phyloP scores from a whole-genome alignment of 352 stramenopile genomes.

The Phytopythium helicoides region DNA sequence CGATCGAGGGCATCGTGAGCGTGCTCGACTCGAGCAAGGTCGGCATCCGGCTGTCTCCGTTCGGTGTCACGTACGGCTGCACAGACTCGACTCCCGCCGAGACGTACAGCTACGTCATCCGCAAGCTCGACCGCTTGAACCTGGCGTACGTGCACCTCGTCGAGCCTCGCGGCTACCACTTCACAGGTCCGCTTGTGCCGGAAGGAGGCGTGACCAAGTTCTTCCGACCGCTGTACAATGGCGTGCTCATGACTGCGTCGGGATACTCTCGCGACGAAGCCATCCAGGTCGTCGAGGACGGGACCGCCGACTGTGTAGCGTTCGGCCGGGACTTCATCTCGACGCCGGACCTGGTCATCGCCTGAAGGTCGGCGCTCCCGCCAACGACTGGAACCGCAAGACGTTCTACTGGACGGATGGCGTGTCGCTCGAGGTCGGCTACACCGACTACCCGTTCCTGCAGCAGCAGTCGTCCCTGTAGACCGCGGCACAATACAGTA shows the following conservation, averaged over 20 bases:
- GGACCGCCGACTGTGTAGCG: slow-evolving; percentile 32
- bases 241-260: slow-evolving; percentile 34
- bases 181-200: slow-evolving; percentile 14
- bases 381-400: slow-evolving; percentile 24
- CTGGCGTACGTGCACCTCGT: slow-evolving; percentile 47
- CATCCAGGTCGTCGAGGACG: slow-evolving; percentile 25
- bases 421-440: slow-evolving; percentile 18
- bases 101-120: slow-evolving; percentile 30
- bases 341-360: slow-evolving; percentile 47
- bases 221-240: slow-evolving; percentile 40
- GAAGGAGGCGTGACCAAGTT: slow-evolving; percentile 28
- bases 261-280: slow-evolving; percentile 30
- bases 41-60: slow-evolving; percentile 21
- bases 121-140: slow-evolving; percentile 25
- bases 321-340: slow-evolving; percentile 49
- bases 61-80: slow-evolving; percentile 28
- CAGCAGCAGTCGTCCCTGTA: slow-evolving; percentile 1
- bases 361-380: slow-evolving; percentile 18
- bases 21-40: slow-evolving; percentile 20
- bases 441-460: slow-evolving; percentile 31
- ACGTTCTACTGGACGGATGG: slow-evolving; percentile 25
- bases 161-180: slow-evolving; percentile 31
- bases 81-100: slow-evolving; percentile 26
- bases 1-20: slow-evolving; percentile 39
- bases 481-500: too few relatives aligned